Evolutionary conservation across 805 yeast species (phyloP).

Genomic region (Saccharomycopsis amapae): DNA sequence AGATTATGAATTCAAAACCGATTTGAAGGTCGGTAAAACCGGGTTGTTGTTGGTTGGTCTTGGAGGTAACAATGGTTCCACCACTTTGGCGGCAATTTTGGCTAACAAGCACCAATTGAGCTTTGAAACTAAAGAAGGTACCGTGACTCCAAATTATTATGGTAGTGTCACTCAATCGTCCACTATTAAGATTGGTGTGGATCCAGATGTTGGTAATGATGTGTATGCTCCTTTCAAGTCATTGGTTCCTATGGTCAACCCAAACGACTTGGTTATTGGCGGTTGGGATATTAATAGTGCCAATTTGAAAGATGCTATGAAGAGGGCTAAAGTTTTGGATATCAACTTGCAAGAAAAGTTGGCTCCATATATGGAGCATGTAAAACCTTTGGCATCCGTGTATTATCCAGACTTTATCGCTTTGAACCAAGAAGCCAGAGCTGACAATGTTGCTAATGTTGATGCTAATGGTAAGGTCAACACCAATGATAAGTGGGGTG

Average conservation of each 20-base stretch:
- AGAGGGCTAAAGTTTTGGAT: constrained; percentile 81
- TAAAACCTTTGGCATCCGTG: constrained; percentile 72
- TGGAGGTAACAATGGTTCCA: constrained; percentile 96
- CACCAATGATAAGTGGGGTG: constrained; percentile 72
- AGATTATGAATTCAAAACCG: constrained; percentile 82
- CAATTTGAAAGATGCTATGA: constrained; percentile 70
- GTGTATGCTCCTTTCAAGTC: constrained; percentile 90
- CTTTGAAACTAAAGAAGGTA: constrained; percentile 79
- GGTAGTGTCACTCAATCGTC: constrained; percentile 95
- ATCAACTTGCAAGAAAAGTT: constrained; percentile 75
- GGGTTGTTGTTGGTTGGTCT: constrained; percentile 90
- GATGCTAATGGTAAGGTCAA: constrained; percentile 41
- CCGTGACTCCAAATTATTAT: constrained; percentile 68
- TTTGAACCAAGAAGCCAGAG: constrained; percentile 86
- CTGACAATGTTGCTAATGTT: constrained; percentile 74
- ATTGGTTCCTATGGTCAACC: constrained; percentile 79
- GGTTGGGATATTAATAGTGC: constrained; percentile 91
- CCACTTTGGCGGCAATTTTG: constrained; percentile 74
- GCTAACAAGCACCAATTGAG: constrained; percentile 76
- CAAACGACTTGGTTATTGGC: constrained; percentile 81
- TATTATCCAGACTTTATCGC: constrained; percentile 97
- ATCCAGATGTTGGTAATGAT: constrained; percentile 64
- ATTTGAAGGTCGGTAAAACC: constrained; percentile 71
- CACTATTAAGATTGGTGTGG: constrained; percentile 84
- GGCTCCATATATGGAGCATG: constrained; percentile 50